These are phyloP conservation scores for Stentor roeselii DNA, from an alignment of 73 alveolate species.

Conservation along the genomic window DNA sequence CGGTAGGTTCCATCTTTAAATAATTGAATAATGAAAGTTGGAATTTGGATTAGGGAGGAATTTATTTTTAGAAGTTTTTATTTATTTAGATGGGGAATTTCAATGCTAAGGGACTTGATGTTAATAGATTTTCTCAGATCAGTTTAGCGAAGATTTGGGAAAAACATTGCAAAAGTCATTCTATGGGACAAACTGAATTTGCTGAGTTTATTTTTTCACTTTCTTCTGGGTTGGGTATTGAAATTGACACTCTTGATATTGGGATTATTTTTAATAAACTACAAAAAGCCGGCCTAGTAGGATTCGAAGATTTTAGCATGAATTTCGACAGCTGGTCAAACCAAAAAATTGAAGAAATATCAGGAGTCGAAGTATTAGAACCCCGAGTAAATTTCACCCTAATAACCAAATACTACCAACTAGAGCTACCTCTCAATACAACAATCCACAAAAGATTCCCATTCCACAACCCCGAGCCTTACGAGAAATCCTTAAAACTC, in stretches of 20 bases:
- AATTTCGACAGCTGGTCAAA: background rate
- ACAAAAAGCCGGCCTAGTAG: background rate
- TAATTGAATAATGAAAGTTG: too few species aligned
- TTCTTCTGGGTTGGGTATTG: background rate
- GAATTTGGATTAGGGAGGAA: too few species aligned
- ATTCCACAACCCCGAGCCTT: background rate
- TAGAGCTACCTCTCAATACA: background rate
- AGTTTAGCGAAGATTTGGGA: background rate
- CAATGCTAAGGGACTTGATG: background rate
- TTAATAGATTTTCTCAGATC: background rate
- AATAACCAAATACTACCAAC: background rate
- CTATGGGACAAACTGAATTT: background rate
- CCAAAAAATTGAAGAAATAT: background rate
- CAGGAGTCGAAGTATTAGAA: background rate
- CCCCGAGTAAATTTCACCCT: background rate
- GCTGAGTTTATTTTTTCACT: background rate
- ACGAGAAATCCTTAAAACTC: too few species aligned
- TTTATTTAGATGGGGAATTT: background rate
- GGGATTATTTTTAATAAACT: background rate
- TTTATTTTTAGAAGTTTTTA: too few species aligned
- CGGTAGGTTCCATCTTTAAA: too few species aligned
- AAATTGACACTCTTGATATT: background rate
- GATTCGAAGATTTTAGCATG: background rate
- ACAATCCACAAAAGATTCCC: background rate
- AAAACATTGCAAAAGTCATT: background rate